phyloP scores from a whole-genome alignment of 352 stramenopile species.

The Globisporangium rhizosaccharum region DNA sequence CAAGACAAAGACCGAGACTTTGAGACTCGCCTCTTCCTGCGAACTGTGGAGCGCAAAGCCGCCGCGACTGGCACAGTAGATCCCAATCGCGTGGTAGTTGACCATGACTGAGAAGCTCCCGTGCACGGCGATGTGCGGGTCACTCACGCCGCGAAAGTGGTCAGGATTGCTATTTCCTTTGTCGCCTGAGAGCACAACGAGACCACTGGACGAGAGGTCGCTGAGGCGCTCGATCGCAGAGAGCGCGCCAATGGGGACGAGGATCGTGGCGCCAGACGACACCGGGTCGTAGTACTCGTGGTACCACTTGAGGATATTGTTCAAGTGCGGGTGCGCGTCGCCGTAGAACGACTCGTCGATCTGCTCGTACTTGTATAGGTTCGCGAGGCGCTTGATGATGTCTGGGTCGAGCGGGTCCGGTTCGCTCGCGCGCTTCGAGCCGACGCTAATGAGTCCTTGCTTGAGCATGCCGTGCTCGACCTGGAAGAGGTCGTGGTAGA shows the following conservation, averaged over 20 bases:
- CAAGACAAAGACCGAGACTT: constrained; percentile 87
- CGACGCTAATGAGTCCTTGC: constrained; percentile 88
- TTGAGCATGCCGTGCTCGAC: constrained; percentile 83
- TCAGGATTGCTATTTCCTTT: constrained; percentile 93
- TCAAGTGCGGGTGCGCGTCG: constrained; percentile 59
- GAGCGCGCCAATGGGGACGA: constrained; percentile 90
- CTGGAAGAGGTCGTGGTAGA: constrained; percentile 89
- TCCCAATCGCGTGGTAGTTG: constrained; percentile 93
- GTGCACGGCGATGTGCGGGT: constrained; percentile 95
- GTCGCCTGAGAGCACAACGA: constrained; percentile 89
- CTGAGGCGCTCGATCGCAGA: constrained; percentile 69
- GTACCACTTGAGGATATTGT: constrained; percentile 91
- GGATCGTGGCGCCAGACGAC: constrained; percentile 66
- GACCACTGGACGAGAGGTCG: constrained; percentile 37
- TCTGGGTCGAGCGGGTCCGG: constrained; percentile 87
- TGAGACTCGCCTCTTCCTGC: constrained; percentile 91
- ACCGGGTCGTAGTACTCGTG: constrained; percentile 70
- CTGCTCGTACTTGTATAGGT: constrained; percentile 83
- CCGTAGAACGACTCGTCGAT: constrained; percentile 85
- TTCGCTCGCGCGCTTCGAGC: constrained; percentile 57
- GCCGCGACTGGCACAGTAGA: constrained; percentile 87
- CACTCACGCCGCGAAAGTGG: constrained; percentile 86
- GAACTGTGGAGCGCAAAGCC: constrained; percentile 92
- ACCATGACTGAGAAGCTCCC: constrained; percentile 95
- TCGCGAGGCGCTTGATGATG: constrained; percentile 91